Percentiles rank a stretch among this genome's conserved stretches.
These are phyloP conservation scores for Spathaspora hagerdaliae DNA, from an alignment of 805 yeast genomes.

Conservation along the genomic window DNA sequence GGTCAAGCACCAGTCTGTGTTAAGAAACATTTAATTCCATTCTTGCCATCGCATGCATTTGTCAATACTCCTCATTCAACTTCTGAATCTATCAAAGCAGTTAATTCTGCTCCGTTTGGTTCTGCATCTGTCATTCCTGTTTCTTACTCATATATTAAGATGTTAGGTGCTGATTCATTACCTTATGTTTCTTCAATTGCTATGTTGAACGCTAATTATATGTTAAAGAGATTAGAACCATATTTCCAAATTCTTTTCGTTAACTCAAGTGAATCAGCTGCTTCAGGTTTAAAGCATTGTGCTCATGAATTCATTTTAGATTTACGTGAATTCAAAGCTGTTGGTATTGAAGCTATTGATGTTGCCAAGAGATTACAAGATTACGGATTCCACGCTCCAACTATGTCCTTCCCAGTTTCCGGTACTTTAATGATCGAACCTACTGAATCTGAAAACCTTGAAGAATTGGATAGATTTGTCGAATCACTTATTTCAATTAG, in stretches of 20 bases:
- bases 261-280: conserved; percentile 31
- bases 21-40: conserved; percentile 70
- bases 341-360: conserved; percentile 91
- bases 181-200: conserved; percentile 88
- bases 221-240: conserved; percentile 72
- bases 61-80: conserved; percentile 48
- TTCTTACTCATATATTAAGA: conserved; percentile 89
- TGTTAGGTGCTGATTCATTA: conserved; percentile 83
- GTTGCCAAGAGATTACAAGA: conserved; percentile 96
- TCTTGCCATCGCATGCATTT: conserved; percentile 75
- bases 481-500: conserved; percentile 83
- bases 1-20: conserved; percentile 99
- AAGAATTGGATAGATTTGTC: conserved; percentile 86
- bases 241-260: conserved; percentile 77
- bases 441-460: conserved; percentile 88
- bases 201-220: conserved; percentile 91
- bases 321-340: conserved; percentile 72
- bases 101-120: conserved; percentile 93
- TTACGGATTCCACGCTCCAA: conserved; percentile 98
- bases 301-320: conserved; percentile 97
- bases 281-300: conserved; percentile 62
- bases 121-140: conserved; percentile 92
- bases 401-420: conserved; percentile 98
- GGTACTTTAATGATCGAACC: conserved; percentile 98
- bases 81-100: conserved; percentile 61